Evolutionary conservation across 1,284 basidiomycete genomes (phyloP).

Genomic region (Phenoliferia sp.): DNA sequence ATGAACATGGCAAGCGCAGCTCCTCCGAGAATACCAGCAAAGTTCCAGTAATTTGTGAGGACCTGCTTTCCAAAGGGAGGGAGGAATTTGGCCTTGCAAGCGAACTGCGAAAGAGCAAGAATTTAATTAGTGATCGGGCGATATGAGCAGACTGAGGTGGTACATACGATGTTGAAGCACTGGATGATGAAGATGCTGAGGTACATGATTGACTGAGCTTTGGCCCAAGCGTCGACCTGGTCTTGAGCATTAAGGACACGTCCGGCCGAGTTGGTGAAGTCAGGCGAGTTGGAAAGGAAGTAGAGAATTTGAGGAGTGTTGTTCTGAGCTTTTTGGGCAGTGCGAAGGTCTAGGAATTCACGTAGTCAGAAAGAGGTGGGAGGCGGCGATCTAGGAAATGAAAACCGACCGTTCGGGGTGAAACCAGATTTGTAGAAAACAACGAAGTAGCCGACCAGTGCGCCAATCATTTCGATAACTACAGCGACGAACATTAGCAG

Average conservation of each 20-base stretch:
- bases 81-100: slow-evolving; percentile 60
- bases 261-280: slow-evolving; percentile 56
- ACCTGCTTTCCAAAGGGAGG: slow-evolving; percentile 58
- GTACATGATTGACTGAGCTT: slow-evolving; percentile 63
- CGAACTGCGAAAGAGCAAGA: slow-evolving; percentile 43
- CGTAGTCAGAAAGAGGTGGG: too few relatives aligned
- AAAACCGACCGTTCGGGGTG: slow-evolving; percentile 46
- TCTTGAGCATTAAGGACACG: slow-evolving; percentile 47
- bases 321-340: slow-evolving; percentile 49
- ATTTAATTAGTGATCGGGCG: neutral
- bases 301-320: slow-evolving; percentile 40
- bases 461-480: slow-evolving; percentile 53
- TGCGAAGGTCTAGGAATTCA: slow-evolving; percentile 50
- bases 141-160: neutral
- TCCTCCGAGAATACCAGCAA: slow-evolving; percentile 58
- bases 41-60: slow-evolving; percentile 60
- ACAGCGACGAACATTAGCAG: neutral
- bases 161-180: slow-evolving; percentile 56
- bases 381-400: too few relatives aligned
- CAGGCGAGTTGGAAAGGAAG: slow-evolving; percentile 52
- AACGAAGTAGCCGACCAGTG: slow-evolving; percentile 59
- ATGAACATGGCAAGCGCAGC: slow-evolving; percentile 58
- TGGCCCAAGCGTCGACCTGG: slow-evolving; percentile 56
- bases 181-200: slow-evolving; percentile 62
- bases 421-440: slow-evolving; percentile 62